Conservation (phyloP, 352 stramenopile genomes). For the Globisporangium orthogonon region DNA sequence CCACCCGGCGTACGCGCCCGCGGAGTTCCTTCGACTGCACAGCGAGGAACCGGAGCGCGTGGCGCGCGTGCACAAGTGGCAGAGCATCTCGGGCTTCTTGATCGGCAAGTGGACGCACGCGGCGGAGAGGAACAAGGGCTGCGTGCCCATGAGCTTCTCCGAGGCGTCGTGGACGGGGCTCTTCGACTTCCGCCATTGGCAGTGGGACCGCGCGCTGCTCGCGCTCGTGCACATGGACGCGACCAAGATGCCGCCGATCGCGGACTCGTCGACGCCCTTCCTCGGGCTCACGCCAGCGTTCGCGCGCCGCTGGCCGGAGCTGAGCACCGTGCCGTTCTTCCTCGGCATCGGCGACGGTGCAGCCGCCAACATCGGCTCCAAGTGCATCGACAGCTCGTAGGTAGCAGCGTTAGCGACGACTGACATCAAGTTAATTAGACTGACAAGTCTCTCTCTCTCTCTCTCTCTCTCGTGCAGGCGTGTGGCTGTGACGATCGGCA, state of each 20-base stretch:
- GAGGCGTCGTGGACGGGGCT: slow-evolving; percentile 95
- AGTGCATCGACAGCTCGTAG: slow-evolving; percentile 78
- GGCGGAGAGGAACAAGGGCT: slow-evolving; percentile 14
- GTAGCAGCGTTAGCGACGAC: slow-evolving; percentile 6
- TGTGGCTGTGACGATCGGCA: slow-evolving; percentile 93
- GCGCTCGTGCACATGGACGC: slow-evolving; percentile 64
- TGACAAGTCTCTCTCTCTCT: background rate
- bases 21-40: slow-evolving; percentile 85
- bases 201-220: slow-evolving; percentile 84
- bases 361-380: slow-evolving; percentile 93
- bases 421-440: no score
- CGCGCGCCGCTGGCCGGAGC: slow-evolving; percentile 70
- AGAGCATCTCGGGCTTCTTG: slow-evolving; percentile 87
- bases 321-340: slow-evolving; percentile 68
- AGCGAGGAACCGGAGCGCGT: slow-evolving; percentile 34
- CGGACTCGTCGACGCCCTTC: slow-evolving; percentile 64
- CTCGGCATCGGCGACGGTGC: slow-evolving; percentile 91
- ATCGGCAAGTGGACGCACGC: slow-evolving; percentile 81
- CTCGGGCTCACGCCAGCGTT: slow-evolving; percentile 43
- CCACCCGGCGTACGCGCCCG: slow-evolving; percentile 87
- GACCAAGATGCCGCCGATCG: slow-evolving; percentile 61
- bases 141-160: slow-evolving; percentile 87
- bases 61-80: slow-evolving; percentile 70
- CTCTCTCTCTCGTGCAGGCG: slow-evolving; percentile 23
- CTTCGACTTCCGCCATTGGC: slow-evolving; percentile 80